Evolutionary conservation across 2,329 filamentous ascomycete genomes (phyloP), one percentile per base, ranked within the genome.

Genomic region (Tolypocladium album): DNA sequence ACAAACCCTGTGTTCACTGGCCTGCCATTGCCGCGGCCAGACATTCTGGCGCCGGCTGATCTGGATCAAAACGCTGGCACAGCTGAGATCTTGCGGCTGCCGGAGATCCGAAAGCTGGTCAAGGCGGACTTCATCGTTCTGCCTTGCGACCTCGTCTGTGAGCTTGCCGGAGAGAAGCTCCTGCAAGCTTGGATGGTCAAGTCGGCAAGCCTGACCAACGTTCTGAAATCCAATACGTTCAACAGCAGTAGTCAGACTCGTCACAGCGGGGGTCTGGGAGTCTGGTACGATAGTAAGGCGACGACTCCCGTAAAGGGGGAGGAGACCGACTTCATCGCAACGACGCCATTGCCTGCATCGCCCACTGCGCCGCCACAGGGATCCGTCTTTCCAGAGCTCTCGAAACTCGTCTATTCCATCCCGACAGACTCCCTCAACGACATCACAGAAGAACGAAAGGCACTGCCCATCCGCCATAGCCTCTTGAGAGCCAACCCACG

Each of bases 171-270:
- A 15, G 88, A 92, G 67, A 85, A 87, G 63, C 79, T 97, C 27
- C 76, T 96, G 2, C 91, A 97, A 72, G 86, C 92, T 62, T 99
- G 94, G 92, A 92, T 97, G 88, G 85, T 92, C 38, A 86, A 89
- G 66, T 85, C 91, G 57, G 87, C 85, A 20, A 89, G 87, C 43
- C 79, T 93, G 72, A 82, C 74, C 66, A 85, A 77, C 75, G 79
- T 81, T 17, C 80, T 87, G 3, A 83, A 79, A 17, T 79, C 82
- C 43, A 63, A 66, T 4, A 68, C 67, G 22, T 72, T 76, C 20
- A 70, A 74, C n/a, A 74, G 75, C 9, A 74, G 70, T 2, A 67
- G 70, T 17, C 71, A 71, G 52, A 70, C 69, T 58, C 68, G 69
- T 34, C 80, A 84, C 63, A 88, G 88, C 73, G 92, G 92, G 50